Evolutionary conservation across 306 rosid genomes (phyloP).

Genomic region (Senna tora): DNA sequence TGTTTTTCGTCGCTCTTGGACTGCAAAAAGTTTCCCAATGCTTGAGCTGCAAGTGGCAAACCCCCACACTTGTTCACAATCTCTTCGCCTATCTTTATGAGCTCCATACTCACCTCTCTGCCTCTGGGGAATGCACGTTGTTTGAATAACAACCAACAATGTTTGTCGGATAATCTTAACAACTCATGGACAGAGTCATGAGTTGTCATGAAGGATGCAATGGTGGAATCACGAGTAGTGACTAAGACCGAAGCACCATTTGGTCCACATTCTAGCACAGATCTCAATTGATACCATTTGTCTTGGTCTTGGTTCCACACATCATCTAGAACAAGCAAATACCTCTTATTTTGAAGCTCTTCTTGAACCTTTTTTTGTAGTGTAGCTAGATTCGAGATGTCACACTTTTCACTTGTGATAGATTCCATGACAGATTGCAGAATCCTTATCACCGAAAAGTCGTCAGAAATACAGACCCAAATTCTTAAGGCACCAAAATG

Average conservation of each 20-base stretch:
- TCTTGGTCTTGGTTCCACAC: conserved; percentile 42
- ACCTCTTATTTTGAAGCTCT: neutral
- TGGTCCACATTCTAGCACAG: conserved; percentile 26
- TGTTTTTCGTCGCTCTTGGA: neutral
- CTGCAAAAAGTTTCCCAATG: neutral
- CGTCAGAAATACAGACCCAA: conserved; percentile 31
- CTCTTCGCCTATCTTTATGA: no score
- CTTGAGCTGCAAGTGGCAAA: neutral
- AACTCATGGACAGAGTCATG: neutral
- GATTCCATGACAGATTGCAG: conserved; percentile 8
- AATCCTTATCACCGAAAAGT: neutral
- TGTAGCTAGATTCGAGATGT: neutral
- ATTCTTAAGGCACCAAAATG: conserved; percentile 3
- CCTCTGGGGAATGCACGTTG: conserved; percentile 19
- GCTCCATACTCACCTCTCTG: neutral
- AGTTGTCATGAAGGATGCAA: conserved; percentile 30
- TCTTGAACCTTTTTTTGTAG: conserved; percentile 8
- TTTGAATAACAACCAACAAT: conserved; percentile 42
- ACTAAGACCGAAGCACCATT: conserved; percentile 37
- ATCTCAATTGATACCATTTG: conserved; percentile 36
- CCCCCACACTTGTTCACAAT: neutral
- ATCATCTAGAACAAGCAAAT: conserved; percentile 38
- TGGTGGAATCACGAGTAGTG: conserved; percentile 21
- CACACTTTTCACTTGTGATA: no score
- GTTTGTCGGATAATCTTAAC: neutral